Percentiles rank a stretch among this genome's conserved stretches.
phyloP scores from a whole-genome alignment of 768 basidiomycete genomes.

The Lactifluus echinatus region DNA sequence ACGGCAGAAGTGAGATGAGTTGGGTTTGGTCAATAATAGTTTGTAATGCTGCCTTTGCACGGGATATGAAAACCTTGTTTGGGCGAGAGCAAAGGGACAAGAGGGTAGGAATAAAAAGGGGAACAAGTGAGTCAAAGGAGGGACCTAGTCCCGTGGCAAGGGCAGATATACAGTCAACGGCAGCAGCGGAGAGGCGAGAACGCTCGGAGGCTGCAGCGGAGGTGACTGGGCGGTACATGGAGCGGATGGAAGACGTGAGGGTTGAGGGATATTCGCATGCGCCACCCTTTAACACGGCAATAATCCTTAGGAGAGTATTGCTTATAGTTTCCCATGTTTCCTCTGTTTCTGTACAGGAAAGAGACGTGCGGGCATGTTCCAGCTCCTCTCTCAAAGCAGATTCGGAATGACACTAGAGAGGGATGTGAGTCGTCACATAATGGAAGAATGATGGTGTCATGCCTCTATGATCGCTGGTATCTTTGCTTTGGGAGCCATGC shows the following conservation, averaged over 20 bases:
- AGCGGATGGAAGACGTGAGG: conserved; percentile 42
- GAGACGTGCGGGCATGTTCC: conserved; percentile 30
- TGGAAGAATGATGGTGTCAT: neutral
- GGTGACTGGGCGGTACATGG: conserved; percentile 44
- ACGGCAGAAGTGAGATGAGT: conserved; percentile 51
- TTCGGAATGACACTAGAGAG: conserved; percentile 19
- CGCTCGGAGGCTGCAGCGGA: conserved; percentile 65
- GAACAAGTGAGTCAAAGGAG: conserved; percentile 58
- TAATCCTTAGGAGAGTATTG: conserved; percentile 39
- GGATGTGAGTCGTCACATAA: neutral
- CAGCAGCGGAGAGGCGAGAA: conserved; percentile 56
- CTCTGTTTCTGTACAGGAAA: conserved; percentile 56
- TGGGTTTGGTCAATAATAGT: conserved; percentile 60
- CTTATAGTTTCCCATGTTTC: conserved; percentile 72
- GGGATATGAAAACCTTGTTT: conserved; percentile 68
- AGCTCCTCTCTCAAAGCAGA: conserved; percentile 10
- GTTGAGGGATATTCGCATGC: conserved; percentile 44
- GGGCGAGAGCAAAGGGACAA: conserved; percentile 60
- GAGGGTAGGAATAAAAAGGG: conserved; percentile 60
- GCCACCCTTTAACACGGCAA: conserved; percentile 41
- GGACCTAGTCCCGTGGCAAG: conserved; percentile 48
- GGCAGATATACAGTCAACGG: conserved; percentile 51
- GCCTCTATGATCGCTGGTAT: conserved; percentile 9
- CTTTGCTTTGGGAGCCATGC: conserved; percentile 18
- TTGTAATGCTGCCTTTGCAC: conserved; percentile 52